These are phyloP conservation scores for Aureobasidium musti DNA, from an alignment of 2,329 filamentous ascomycete genomes.

Conservation along the genomic window DNA sequence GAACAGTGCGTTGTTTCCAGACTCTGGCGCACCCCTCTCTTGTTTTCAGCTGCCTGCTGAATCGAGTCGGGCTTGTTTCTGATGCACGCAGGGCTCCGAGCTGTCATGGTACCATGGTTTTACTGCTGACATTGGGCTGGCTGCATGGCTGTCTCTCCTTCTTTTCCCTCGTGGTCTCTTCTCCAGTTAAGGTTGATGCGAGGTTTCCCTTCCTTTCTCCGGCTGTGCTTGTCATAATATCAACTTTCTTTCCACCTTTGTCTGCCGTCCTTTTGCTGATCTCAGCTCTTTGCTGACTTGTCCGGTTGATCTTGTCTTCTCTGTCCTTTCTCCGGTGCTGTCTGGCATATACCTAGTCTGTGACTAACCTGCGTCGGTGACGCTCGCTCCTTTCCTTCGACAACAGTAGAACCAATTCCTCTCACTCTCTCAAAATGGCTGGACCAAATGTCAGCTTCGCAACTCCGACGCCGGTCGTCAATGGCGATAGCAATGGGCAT, in stretches of 20 bases:
- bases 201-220: constrained; percentile 1
- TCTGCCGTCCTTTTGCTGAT: constrained; percentile 8
- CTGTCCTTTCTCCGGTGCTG: not conserved
- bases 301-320: not conserved
- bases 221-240: constrained; percentile 25
- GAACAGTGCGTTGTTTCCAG: constrained; percentile 9
- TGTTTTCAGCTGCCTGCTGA: constrained; percentile 10
- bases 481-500: constrained; percentile 9
- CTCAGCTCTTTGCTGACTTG: not conserved
- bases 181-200: constrained; percentile 20
- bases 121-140: constrained; percentile 14
- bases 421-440: constrained; percentile 24
- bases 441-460: constrained; percentile 21
- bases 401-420: not conserved
- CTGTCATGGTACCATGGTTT: constrained; percentile 4
- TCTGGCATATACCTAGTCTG: not conserved
- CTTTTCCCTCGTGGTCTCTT: constrained; percentile 3
- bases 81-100: not conserved
- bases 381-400: not conserved
- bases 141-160: not conserved
- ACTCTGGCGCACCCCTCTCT: not conserved
- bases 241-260: not conserved
- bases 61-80: constrained; percentile 17
- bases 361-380: not conserved
- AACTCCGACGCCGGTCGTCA: constrained; percentile 5